Conservation (phyloP, 331 rosid genomes). For the Acacia concinna region DNA sequence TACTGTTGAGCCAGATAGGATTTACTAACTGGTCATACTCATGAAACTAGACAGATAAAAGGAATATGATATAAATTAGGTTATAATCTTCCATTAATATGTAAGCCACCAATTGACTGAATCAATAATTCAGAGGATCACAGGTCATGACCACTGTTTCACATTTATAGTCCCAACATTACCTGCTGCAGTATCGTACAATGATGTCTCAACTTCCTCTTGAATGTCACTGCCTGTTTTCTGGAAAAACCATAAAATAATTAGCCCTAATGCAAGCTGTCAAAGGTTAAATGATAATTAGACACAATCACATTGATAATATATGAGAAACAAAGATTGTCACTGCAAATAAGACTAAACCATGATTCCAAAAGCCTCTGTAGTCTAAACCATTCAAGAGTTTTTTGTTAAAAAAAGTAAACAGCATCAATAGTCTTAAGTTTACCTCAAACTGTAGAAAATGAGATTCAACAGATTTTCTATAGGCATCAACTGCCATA, state of each 20-base stretch:
- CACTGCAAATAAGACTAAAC: neutral
- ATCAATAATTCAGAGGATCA: neutral
- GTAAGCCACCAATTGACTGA: neutral
- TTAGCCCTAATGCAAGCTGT: slow-evolving; percentile 21
- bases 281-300: neutral
- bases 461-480: slow-evolving; percentile 73
- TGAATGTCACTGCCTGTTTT: slow-evolving; percentile 65
- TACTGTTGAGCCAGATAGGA: neutral
- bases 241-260: slow-evolving; percentile 47
- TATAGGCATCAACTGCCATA: slow-evolving; percentile 67
- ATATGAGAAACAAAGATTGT: neutral
- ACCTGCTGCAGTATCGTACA: slow-evolving; percentile 78
- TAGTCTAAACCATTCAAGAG: neutral
- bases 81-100: neutral
- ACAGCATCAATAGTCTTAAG: neutral
- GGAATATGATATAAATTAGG: neutral
- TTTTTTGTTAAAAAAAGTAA: neutral
- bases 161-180: slow-evolving; percentile 26
- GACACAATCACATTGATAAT: neutral
- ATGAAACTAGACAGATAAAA: neutral
- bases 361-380: neutral
- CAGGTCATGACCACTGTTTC: neutral
- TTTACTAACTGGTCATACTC: neutral
- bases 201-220: slow-evolving; percentile 91
- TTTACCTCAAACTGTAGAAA: slow-evolving; percentile 61